These are phyloP conservation scores for Afroboletus lepidellus DNA, from an alignment of 1,284 basidiomycete species.

Conservation along the genomic window DNA sequence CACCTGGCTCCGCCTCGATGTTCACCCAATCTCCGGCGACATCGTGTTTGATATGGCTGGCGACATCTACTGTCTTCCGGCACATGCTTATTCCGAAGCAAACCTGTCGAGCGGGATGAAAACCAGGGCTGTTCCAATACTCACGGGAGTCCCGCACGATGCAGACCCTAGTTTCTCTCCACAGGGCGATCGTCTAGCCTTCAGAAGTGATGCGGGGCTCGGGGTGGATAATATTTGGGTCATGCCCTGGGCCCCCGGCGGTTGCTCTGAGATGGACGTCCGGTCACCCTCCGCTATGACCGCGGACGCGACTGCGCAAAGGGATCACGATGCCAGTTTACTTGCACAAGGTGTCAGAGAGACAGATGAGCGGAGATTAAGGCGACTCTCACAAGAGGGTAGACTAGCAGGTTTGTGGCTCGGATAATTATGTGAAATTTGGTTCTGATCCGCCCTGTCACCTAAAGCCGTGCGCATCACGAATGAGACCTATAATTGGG, in stretches of 20 bases:
- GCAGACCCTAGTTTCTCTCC: slow-evolving; percentile 73
- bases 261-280: slow-evolving; percentile 59
- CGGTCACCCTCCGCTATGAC: slow-evolving; percentile 32
- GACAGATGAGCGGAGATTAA: slow-evolving; percentile 43
- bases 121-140: slow-evolving; percentile 31
- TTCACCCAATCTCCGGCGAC: slow-evolving; percentile 64
- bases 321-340: slow-evolving; percentile 47
- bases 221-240: slow-evolving; percentile 76
- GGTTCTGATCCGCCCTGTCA: slow-evolving; percentile 1
- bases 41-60: slow-evolving; percentile 74
- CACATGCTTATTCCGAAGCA: slow-evolving; percentile 34
- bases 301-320: slow-evolving; percentile 23
- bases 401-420: slow-evolving; percentile 46
- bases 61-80: slow-evolving; percentile 68
- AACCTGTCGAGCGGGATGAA: slow-evolving; percentile 14
- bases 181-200: slow-evolving; percentile 56
- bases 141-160: slow-evolving; percentile 60
- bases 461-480: slow-evolving; percentile 58
- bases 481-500: slow-evolving; percentile 70
- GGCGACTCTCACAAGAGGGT: slow-evolving; percentile 59
- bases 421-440: background rate
- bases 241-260: slow-evolving; percentile 49
- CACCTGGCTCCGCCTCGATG: slow-evolving; percentile 71
- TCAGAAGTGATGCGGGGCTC: slow-evolving; percentile 66
- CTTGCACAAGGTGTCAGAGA: slow-evolving; percentile 52